Conservation (phyloP, 352 stramenopile genomes). For the Globisporangium uncinulatum region DNA sequence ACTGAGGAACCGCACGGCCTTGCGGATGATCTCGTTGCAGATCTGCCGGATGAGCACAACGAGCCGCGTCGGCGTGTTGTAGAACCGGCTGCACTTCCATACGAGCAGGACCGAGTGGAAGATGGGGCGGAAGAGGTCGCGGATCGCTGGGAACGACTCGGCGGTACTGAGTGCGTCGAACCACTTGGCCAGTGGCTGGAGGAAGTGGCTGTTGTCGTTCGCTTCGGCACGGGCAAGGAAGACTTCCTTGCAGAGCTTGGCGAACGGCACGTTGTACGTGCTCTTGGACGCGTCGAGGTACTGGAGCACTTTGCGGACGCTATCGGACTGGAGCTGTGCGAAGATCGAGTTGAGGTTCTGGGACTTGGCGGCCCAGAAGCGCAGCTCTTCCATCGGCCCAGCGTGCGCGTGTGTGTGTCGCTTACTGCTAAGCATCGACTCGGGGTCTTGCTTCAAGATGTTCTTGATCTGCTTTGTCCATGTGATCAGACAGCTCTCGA, state of each 20-base stretch:
- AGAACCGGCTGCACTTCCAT: slow-evolving; percentile 90
- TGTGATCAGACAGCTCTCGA: slow-evolving; percentile 89
- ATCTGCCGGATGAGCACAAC: slow-evolving; percentile 87
- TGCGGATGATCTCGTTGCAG: slow-evolving; percentile 86
- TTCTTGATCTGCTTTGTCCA: slow-evolving; percentile 95
- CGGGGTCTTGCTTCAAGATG: slow-evolving; percentile 88
- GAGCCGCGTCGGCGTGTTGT: slow-evolving; percentile 86
- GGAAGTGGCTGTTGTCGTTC: slow-evolving; percentile 85
- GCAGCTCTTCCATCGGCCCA: slow-evolving; percentile 81
- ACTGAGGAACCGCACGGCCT: slow-evolving; percentile 65
- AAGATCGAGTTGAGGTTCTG: slow-evolving; percentile 90
- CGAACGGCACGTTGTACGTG: slow-evolving; percentile 91
- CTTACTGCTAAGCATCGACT: slow-evolving; percentile 62
- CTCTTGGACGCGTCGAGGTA: slow-evolving; percentile 85
- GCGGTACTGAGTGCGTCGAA: slow-evolving; percentile 37
- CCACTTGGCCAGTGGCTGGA: slow-evolving; percentile 68
- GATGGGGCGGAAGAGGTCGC: slow-evolving; percentile 77
- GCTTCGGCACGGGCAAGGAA: slow-evolving; percentile 84
- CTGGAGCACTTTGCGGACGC: slow-evolving; percentile 82
- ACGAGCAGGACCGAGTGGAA: slow-evolving; percentile 86
- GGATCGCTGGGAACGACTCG: slow-evolving; percentile 45
- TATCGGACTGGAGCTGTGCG: slow-evolving; percentile 84
- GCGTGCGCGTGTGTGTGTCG: slow-evolving; percentile 39
- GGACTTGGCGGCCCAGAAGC: slow-evolving; percentile 85
- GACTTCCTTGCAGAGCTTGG: slow-evolving; percentile 90